phyloP scores from a whole-genome alignment of 225 moss, liverwort and hornwort species.

The Thuidium tamariscinum region DNA sequence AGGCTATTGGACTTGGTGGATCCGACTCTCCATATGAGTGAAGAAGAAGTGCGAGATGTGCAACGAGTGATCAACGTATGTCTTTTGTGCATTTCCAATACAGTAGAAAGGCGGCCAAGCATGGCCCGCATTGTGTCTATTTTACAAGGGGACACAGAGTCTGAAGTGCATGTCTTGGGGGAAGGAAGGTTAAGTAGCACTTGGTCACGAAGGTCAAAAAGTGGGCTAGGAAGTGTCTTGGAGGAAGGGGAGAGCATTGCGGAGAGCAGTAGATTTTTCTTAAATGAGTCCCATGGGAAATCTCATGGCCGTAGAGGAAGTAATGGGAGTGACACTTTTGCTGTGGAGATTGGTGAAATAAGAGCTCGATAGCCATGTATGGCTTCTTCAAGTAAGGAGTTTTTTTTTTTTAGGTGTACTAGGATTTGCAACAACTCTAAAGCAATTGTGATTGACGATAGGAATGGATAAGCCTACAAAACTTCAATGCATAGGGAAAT shows the following conservation, averaged over 20 bases:
- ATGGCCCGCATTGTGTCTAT: slow-evolving; percentile 12
- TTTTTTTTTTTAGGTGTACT: no score
- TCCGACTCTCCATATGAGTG: background rate
- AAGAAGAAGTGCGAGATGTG: background rate
- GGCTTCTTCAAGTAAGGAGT: background rate
- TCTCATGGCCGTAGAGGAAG: background rate
- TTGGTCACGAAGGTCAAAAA: background rate
- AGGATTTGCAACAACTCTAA: background rate
- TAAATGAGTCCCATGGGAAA: background rate
- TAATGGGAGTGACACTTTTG: background rate
- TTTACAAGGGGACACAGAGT: slow-evolving; percentile 6
- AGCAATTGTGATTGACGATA: no score
- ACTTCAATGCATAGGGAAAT: background rate
- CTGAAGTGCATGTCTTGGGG: background rate
- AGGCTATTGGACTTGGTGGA: background rate
- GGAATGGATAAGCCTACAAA: no score
- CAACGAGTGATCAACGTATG: background rate
- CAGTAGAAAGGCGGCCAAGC: background rate
- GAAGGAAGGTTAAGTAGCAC: background rate
- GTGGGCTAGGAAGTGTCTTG: background rate
- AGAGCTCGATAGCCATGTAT: background rate
- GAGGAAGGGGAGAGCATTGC: no score
- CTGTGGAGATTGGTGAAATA: background rate
- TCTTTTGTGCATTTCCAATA: slow-evolving; percentile 3
- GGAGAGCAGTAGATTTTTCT: background rate